Conservation (phyloP, 139 green algal species). For the Chlorokybus atmophyticus region DNA sequence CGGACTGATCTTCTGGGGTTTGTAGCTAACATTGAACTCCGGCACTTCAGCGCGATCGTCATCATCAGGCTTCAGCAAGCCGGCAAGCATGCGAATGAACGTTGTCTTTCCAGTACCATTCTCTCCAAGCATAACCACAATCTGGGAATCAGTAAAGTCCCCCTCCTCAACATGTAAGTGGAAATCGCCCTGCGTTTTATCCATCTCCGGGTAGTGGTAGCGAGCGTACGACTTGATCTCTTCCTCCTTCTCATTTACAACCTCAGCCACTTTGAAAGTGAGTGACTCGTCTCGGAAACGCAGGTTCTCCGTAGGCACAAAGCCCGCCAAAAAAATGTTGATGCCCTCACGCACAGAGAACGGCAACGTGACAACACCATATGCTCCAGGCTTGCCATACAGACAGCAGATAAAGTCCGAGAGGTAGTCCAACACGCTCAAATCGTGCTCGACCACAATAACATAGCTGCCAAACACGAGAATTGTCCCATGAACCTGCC, state of each 20-base stretch:
- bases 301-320: conserved; percentile 98
- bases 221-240: conserved; percentile 66
- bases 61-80: conserved; percentile 52
- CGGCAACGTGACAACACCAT: conserved; percentile 96
- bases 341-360: conserved; percentile 73
- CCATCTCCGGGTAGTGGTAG: conserved; percentile 87
- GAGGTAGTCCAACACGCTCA: conserved; percentile 97
- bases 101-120: conserved; percentile 98
- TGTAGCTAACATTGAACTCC: conserved; percentile 87
- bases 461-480: conserved; percentile 49
- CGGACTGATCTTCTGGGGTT: conserved; percentile 97
- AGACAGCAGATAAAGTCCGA: conserved; percentile 99
- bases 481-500: background rate
- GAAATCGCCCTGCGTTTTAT: conserved; percentile 67
- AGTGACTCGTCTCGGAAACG: conserved; percentile 90
- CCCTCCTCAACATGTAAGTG: conserved; percentile 57
- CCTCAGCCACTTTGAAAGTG: conserved; percentile 75
- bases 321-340: conserved; percentile 88
- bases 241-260: conserved; percentile 36
- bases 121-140: conserved; percentile 96
- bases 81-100: conserved; percentile 96
- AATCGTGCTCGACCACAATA: conserved; percentile 95
- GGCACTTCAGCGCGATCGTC: conserved; percentile 44
- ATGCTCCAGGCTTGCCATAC: conserved; percentile 93
- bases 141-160: conserved; percentile 57